These are phyloP conservation scores for Ceratobasidium sp. DNA, from an alignment of 1,284 basidiomycete genomes.

Conservation along the genomic window DNA sequence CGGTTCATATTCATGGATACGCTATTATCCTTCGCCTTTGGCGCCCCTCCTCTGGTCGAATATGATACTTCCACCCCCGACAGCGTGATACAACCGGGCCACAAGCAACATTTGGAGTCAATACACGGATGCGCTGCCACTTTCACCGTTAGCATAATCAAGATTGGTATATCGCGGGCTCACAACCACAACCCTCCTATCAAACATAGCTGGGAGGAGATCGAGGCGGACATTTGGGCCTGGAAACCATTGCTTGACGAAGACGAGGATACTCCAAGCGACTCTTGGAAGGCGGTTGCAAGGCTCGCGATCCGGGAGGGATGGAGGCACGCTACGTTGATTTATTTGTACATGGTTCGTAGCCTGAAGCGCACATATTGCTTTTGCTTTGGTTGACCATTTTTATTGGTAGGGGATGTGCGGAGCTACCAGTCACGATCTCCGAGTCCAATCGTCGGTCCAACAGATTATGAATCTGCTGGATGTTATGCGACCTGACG, in stretches of 20 bases:
- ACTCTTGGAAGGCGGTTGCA: neutral
- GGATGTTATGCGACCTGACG: neutral
- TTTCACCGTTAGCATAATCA: neutral
- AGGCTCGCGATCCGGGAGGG: conserved; percentile 18
- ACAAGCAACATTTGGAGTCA: neutral
- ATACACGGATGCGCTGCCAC: conserved; percentile 9
- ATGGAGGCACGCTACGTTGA: conserved; percentile 33
- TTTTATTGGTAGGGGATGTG: conserved; percentile 19
- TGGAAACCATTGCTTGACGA: neutral
- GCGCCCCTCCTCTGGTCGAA: conserved; percentile 7
- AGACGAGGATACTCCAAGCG: neutral
- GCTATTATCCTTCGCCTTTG: conserved; percentile 1
- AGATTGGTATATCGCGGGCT: neutral
- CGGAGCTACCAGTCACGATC: conserved; percentile 4
- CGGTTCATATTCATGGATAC: conserved; percentile 9
- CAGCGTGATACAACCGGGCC: neutral
- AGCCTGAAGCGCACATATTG: too few relatives aligned
- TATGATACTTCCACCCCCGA: conserved; percentile 17
- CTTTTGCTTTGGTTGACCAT: too few relatives aligned
- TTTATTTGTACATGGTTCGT: conserved; percentile 34
- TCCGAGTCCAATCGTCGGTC: conserved; percentile 7
- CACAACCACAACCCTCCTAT: neutral
- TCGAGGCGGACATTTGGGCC: neutral
- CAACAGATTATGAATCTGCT: conserved; percentile 9
- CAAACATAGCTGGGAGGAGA: conserved; percentile 4